Evolutionary conservation across 78 protist species (phyloP), one percentile per base, ranked within the genome.

Genomic region (Dictyostelium brefeldianum): DNA sequence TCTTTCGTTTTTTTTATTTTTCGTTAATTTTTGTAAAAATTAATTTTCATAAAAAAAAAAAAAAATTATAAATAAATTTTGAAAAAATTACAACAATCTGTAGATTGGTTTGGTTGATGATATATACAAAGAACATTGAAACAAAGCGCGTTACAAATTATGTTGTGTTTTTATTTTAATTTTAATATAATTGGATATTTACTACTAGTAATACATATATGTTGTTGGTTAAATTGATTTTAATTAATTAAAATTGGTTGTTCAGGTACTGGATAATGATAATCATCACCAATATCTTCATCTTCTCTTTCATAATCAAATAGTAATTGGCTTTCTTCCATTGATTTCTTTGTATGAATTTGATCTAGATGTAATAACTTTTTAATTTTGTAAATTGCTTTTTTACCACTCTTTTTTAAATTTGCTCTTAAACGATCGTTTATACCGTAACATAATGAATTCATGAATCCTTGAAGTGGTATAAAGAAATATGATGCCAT

Each of bases 401-500:
- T 20, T 71, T 15, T 20, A 46, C 78, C n/a, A 46, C 78, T 43
- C 10, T 82, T 65, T 59, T 83, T 83, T 20, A 83, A 22, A 54
- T 73, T 83, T 22, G 7, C 73, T 75, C 91, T 48, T 18, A 83
- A 59, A 12, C 69, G 29, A 15, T 83, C 91, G 20, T 83, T 74
- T 18, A 83, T 15, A 36, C 91, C 91, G 18, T 71, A 83, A 54
- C 74, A 70, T 5, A 69, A 6, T 5, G 91, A 56, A 36, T 83
- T 83, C 50, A 83, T 11, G n/a, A 56, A 83, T 2, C 91, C 91
- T 41, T 83, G 91, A 5, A 83, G 43, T 3, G 91, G 91, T 11
- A 47, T 43, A 31, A 69, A 83, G 6, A 83, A 12, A 43, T 71
- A 69, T 6, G 81, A 56, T n/a, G 29, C 12, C 48, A n/a, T 69